Evolutionary conservation across 2,329 filamentous ascomycete genomes (phyloP), one percentile per base, ranked within the genome.

Genomic region (Fusarium pseudocircinatum): DNA sequence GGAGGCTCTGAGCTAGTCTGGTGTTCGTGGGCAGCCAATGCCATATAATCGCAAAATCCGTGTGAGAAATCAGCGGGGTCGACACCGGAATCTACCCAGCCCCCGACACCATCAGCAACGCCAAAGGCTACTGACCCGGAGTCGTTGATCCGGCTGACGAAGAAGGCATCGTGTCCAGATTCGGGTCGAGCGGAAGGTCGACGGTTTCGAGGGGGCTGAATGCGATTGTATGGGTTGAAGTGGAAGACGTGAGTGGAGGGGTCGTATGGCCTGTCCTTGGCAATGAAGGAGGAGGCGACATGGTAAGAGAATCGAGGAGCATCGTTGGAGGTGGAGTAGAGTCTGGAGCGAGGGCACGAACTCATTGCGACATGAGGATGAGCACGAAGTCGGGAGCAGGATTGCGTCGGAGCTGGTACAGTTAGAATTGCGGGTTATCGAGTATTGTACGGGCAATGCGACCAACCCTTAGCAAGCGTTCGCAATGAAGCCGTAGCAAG

Each of bases 41-140:
- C 94, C 95, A 98, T 98, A 82, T 97, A 93, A 77, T 94, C 92
- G 86, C 96, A 98, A 68, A 99, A 86, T 44, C 93, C 94, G 81
- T 98, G 96, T 7, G 96, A 96, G 83, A 98, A 98, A 83, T 98
- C 94, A 34, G 95, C 95, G 14, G 96, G 95, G 79, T 99, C 95
- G 59, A 99, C 92, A 49, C 95, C 95, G 43, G 93, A 96, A 77
- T 97, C 94, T 72, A 93, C 90, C 95, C 96, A 99, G 40, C 96
- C 96, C 53, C 96, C 96, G 1, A 99, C 96, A 16, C 96, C 96
- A 81, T 99, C 96, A 60, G 95, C 95, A 30, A 99, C 90, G 24
- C 94, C 96, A 75, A 99, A 92, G 2, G 95, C 94, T 16, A 97
- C 89, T 44, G 91, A 87, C 42, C 90, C 87, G 4, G 88, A 88